Conservation (phyloP, 2,329 filamentous ascomycete species). For the Paecilomyces dactylethromorphus region DNA sequence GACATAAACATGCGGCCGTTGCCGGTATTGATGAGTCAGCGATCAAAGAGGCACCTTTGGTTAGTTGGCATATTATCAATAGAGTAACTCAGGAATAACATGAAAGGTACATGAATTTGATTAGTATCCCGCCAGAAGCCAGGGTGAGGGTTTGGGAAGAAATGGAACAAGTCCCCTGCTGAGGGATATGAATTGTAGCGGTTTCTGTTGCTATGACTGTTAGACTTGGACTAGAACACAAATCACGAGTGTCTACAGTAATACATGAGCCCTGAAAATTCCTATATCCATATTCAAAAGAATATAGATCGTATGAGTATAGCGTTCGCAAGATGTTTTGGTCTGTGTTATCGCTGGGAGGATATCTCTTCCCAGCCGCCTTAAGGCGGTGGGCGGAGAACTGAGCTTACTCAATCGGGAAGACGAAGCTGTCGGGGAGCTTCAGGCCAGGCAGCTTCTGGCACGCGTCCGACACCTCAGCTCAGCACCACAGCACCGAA, state of each 20-base stretch:
- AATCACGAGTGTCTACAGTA: no score
- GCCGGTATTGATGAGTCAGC: neutral
- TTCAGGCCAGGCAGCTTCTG: conserved; percentile 28
- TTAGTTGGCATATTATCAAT: neutral
- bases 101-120: neutral
- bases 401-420: conserved; percentile 20
- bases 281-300: no score
- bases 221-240: no score
- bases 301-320: no score
- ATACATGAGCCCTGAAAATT: no score
- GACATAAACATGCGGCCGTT: neutral
- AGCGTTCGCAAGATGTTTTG: no score
- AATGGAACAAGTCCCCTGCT: neutral
- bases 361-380: neutral
- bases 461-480: conserved; percentile 24
- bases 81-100: neutral
- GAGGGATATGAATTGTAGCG: neutral
- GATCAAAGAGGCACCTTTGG: neutral
- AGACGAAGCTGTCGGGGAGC: conserved; percentile 21
- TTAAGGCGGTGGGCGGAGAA: conserved; percentile 25
- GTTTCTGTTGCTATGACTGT: neutral
- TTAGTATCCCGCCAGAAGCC: neutral
- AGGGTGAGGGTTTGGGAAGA: neutral
- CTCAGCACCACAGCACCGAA: conserved; percentile 15
- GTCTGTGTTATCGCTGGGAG: no score